A percentile compares a stretch with the other conserved stretches of the same genome.
Evolutionary conservation across 805 yeast species (phyloP).

Genomic region (Metschnikowia cubensis): DNA sequence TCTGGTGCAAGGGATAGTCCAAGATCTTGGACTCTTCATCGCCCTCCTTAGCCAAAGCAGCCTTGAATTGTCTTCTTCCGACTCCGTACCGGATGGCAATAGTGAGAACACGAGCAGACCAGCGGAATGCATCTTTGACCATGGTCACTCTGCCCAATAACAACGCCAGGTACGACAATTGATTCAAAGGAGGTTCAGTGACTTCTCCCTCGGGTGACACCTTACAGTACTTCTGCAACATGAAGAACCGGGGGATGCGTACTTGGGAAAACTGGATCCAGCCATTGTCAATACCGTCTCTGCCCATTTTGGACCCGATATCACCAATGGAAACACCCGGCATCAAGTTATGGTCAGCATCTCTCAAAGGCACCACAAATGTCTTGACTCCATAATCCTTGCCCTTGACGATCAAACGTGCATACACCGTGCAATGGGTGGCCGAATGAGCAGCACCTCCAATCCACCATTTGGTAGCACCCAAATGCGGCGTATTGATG

Average conservation of each 20-base stretch:
- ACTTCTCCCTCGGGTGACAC: constrained; percentile 69
- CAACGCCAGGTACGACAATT: constrained; percentile 82
- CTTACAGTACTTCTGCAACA: constrained; percentile 76
- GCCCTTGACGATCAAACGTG: constrained; percentile 74
- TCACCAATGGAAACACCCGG: constrained; percentile 88
- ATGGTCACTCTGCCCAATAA: constrained; percentile 85
- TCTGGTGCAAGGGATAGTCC: constrained; percentile 86
- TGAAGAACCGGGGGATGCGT: constrained; percentile 74
- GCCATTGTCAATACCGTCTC: constrained; percentile 94
- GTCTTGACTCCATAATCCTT: constrained; percentile 91
- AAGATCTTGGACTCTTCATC: constrained; percentile 65
- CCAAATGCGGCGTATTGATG: constrained; percentile 82
- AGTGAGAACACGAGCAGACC: constrained; percentile 73
- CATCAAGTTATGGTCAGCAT: constrained; percentile 60
- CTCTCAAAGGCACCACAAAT: constrained; percentile 87
- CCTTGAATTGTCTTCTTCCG: constrained; percentile 78
- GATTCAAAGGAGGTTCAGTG: constrained; percentile 78
- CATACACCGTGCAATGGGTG: constrained; percentile 81
- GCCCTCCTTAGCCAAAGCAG: constrained; percentile 32
- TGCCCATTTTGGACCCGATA: constrained; percentile 93
- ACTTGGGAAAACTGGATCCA: constrained; percentile 92
- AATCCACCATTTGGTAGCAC: constrained; percentile 98
- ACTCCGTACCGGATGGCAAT: constrained; percentile 87
- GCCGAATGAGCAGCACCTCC: constrained; percentile 97
- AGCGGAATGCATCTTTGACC: constrained; percentile 82